Conservation (phyloP, 768 basidiomycete genomes). For the Lactifluus echinatus region DNA sequence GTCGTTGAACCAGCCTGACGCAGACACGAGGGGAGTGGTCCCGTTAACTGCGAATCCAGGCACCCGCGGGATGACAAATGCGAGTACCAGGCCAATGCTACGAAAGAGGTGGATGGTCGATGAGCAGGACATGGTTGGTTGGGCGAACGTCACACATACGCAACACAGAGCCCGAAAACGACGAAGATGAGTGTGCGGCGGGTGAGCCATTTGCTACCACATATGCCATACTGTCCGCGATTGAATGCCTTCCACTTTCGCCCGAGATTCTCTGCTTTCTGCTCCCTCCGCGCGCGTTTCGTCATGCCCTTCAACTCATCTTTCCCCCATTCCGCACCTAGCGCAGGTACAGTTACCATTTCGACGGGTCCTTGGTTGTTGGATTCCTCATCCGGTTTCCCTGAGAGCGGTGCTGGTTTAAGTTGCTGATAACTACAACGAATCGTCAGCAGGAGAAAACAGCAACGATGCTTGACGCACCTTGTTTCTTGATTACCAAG, state of each 20-base stretch:
- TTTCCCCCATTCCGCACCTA: slow-evolving; percentile 85
- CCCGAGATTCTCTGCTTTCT: slow-evolving; percentile 42
- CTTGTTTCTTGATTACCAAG: slow-evolving; percentile 32
- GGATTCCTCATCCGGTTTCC: slow-evolving; percentile 34
- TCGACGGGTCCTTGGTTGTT: slow-evolving; percentile 51
- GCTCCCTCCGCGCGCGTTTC: slow-evolving; percentile 57
- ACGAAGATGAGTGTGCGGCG: slow-evolving; percentile 61
- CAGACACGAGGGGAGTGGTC: slow-evolving; percentile 46
- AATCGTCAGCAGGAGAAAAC: neutral
- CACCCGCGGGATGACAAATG: slow-evolving; percentile 76
- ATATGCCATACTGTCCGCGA: slow-evolving; percentile 70
- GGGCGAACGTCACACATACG: slow-evolving; percentile 34
- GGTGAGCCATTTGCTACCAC: slow-evolving; percentile 66
- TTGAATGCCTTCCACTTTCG: slow-evolving; percentile 69
- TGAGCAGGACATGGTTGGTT: neutral
- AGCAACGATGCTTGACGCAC: slow-evolving; percentile 31
- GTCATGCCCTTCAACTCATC: slow-evolving; percentile 73
- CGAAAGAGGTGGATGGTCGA: neutral
- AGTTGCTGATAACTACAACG: slow-evolving; percentile 19
- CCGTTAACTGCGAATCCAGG: slow-evolving; percentile 60
- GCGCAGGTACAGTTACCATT: slow-evolving; percentile 83
- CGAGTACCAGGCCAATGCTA: slow-evolving; percentile 63
- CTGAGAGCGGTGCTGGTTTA: neutral
- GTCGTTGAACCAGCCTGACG: slow-evolving; percentile 47
- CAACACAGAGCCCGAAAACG: slow-evolving; percentile 50